A percentile compares a stretch with the other conserved stretches of the same genome.
Evolutionary conservation across 2,329 filamentous ascomycete species (phyloP).

Genomic region (Incumbomyces delicatus): DNA sequence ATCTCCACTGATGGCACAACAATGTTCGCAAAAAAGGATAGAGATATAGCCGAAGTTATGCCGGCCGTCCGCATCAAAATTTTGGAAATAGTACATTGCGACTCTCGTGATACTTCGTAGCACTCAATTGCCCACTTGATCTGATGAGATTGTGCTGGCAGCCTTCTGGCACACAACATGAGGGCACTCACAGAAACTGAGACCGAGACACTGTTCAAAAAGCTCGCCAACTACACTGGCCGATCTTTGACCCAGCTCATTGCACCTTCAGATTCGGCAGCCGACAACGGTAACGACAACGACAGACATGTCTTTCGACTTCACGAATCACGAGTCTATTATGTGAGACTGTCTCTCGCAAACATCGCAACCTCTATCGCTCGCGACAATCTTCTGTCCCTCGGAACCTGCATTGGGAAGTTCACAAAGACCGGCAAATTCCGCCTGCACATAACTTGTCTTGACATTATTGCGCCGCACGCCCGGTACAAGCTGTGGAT

Average conservation of each 20-base stretch:
- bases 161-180: slow-evolving; percentile 41
- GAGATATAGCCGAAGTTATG: no score
- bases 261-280: slow-evolving; percentile 54
- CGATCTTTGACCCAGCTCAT: slow-evolving; percentile 77
- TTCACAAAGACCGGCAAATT: slow-evolving; percentile 97
- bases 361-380: slow-evolving; percentile 83
- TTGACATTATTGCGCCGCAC: slow-evolving; percentile 81
- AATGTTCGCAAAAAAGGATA: no score
- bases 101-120: no score
- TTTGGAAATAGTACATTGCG: no score
- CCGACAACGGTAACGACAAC: slow-evolving; percentile 52
- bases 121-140: no score
- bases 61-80: no score
- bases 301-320: slow-evolving; percentile 82
- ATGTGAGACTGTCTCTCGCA: slow-evolving; percentile 77
- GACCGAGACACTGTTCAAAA: slow-evolving; percentile 67
- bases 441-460: slow-evolving; percentile 81
- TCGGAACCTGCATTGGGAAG: slow-evolving; percentile 88
- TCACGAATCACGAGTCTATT: slow-evolving; percentile 77
- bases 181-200: slow-evolving; percentile 63
- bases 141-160: no score
- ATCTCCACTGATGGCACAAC: no score
- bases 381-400: slow-evolving; percentile 68
- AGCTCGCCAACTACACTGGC: slow-evolving; percentile 89
- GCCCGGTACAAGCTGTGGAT: slow-evolving; percentile 97